These are phyloP conservation scores for Aspergillus sp. DNA, from an alignment of 2,329 filamentous ascomycete genomes.

Conservation along the genomic window DNA sequence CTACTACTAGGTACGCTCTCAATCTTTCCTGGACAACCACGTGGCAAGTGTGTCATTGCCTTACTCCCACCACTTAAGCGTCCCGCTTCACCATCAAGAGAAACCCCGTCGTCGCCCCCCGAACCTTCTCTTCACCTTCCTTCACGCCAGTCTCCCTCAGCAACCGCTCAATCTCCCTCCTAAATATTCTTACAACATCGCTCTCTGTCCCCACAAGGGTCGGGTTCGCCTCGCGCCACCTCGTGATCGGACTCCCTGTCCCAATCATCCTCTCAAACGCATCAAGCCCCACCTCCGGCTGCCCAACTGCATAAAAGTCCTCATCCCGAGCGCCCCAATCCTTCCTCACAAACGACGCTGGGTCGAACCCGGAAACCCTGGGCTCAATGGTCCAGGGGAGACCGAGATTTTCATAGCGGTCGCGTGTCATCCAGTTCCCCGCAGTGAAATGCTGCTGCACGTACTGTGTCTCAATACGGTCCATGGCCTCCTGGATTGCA, in stretches of 20 bases:
- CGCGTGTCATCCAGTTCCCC: constrained; percentile 49
- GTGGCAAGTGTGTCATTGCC: too few relatives aligned
- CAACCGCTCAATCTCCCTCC: constrained; percentile 13
- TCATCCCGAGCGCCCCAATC: background rate
- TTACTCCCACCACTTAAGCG: background rate
- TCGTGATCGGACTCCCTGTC: constrained; percentile 12
- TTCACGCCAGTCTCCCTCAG: constrained; percentile 4
- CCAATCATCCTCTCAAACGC: constrained; percentile 10
- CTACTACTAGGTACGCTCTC: too few relatives aligned
- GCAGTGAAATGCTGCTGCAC: constrained; percentile 46
- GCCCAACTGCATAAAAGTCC: background rate
- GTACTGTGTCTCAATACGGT: constrained; percentile 41
- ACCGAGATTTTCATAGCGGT: constrained; percentile 48
- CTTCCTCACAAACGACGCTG: background rate
- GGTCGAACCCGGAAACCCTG: constrained; percentile 41
- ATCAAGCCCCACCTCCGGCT: background rate
- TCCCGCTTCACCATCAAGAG: constrained; percentile 8
- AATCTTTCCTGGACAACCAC: too few relatives aligned
- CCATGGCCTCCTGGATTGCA: constrained; percentile 49
- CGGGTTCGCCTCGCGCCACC: constrained; percentile 16
- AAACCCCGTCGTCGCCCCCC: constrained; percentile 6
- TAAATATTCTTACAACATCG: constrained; percentile 6
- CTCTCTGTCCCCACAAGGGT: constrained; percentile 10
- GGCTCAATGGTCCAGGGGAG: constrained; percentile 55
- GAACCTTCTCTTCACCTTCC: constrained; percentile 11